A percentile compares a stretch with the other conserved stretches of the same genome.
Conservation (phyloP, 2,329 filamentous ascomycete species). For the Whalleya microplaca region DNA sequence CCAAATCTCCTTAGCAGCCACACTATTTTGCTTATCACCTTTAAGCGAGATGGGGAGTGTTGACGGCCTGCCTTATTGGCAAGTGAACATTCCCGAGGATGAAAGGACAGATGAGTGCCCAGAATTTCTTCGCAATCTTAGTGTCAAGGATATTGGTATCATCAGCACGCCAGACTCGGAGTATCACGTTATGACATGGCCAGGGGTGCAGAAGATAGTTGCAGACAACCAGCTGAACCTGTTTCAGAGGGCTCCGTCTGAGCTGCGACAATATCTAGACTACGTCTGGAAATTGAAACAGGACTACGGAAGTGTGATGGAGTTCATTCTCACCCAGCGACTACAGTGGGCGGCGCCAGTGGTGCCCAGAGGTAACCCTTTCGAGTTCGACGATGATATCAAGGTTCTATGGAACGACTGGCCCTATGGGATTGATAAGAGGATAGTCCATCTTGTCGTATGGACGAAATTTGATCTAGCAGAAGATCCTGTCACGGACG, state of each 20-base stretch:
- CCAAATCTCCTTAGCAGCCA: not conserved
- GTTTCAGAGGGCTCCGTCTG: conserved; percentile 77
- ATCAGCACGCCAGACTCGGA: conserved; percentile 71
- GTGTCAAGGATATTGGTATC: conserved; percentile 70
- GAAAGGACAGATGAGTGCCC: conserved; percentile 72
- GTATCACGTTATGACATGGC: conserved; percentile 70
- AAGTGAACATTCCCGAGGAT: conserved; percentile 71
- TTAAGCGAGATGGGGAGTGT: conserved; percentile 43
- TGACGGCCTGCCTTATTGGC: conserved; percentile 69
- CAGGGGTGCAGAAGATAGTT: conserved; percentile 66
- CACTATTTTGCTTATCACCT: not conserved
- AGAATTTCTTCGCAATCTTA: conserved; percentile 65
- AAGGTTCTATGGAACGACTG: conserved; percentile 89
- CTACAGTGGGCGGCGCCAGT: conserved; percentile 67
- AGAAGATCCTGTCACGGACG: conserved; percentile 66
- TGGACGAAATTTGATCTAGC: conserved; percentile 89
- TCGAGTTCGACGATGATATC: conserved; percentile 58
- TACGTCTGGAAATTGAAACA: conserved; percentile 67
- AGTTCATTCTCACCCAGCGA: conserved; percentile 73
- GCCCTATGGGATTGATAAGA: conserved; percentile 82
- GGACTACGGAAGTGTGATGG: conserved; percentile 75
- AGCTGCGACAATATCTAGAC: conserved; percentile 76
- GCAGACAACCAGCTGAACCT: conserved; percentile 68
- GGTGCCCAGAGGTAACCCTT: conserved; percentile 40
- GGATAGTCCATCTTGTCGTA: conserved; percentile 83